phyloP scores from a whole-genome alignment of 371 early-diverging fungal species.

The Capniomyces stellatus region DNA sequence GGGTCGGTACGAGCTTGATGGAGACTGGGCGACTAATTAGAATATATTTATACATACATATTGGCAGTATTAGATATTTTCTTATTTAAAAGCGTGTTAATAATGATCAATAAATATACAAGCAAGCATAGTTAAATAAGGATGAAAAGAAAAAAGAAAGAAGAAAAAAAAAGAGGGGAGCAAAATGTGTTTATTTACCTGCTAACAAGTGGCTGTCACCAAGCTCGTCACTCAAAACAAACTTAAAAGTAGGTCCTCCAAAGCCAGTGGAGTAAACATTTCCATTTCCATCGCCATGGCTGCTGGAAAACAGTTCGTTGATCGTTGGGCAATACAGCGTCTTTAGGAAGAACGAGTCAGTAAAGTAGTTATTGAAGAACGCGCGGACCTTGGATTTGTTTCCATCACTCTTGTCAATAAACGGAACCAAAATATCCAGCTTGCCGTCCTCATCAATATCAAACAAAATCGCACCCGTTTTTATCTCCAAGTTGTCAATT shows the following conservation, averaged over 20 bases:
- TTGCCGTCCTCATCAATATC: constrained; percentile 83
- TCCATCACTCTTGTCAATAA: constrained; percentile 6
- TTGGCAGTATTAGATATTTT: too few species aligned
- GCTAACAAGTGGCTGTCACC: background rate
- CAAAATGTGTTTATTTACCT: too few species aligned
- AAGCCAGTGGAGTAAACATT: constrained; percentile 12
- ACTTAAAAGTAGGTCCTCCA: constrained; percentile 16
- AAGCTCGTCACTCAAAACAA: background rate
- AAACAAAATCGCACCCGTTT: constrained; percentile 50
- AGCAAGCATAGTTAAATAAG: too few species aligned
- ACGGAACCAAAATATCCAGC: constrained; percentile 55
- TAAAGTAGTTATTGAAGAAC: constrained; percentile 69
- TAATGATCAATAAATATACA: too few species aligned
- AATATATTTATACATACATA: too few species aligned
- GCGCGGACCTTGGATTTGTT: constrained; percentile 18
- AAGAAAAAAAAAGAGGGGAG: too few species aligned
- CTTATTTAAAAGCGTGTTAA: too few species aligned
- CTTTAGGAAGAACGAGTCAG: constrained; percentile 87
- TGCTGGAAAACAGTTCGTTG: constrained; percentile 2
- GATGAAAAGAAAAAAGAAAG: too few species aligned
- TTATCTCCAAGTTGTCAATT: constrained; percentile 27
- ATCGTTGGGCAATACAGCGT: constrained; percentile 41
- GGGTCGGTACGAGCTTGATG: constrained; percentile 54
- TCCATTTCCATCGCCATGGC: constrained; percentile 22
- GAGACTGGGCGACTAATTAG: constrained; percentile 11